These are phyloP conservation scores for Ganoderma lucidum DNA, from an alignment of 1,284 basidiomycete species.

Conservation along the genomic window DNA sequence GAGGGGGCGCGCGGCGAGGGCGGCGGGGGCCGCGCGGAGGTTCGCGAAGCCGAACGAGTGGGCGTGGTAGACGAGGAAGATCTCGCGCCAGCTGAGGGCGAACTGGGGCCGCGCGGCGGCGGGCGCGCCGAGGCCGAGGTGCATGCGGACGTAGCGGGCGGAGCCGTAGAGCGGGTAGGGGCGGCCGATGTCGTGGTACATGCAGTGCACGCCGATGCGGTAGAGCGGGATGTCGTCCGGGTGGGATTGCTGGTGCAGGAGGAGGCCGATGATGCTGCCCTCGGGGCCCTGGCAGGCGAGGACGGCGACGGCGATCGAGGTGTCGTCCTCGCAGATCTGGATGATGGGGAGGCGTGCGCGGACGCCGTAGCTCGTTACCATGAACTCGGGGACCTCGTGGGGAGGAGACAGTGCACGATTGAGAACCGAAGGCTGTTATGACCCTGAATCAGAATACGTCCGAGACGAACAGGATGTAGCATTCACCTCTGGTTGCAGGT, in stretches of 20 bases:
- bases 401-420: conserved; percentile 5
- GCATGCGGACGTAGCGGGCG: conserved; percentile 17
- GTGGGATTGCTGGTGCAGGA: conserved; percentile 15
- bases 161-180: conserved; percentile 19
- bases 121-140: background rate
- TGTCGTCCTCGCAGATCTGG: conserved; percentile 10
- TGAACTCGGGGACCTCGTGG: conserved; percentile 13
- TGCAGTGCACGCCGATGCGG: conserved; percentile 18
- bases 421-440: background rate
- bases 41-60: conserved; percentile 15
- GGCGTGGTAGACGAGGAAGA: conserved; percentile 18
- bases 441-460: background rate
- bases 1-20: conserved; percentile 12
- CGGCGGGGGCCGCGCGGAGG: background rate
- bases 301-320: conserved; percentile 9
- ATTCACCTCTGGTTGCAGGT: conserved; percentile 1
- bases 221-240: conserved; percentile 15
- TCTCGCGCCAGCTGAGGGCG: conserved; percentile 8
- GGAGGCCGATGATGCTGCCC: conserved; percentile 13
- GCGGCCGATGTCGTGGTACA: conserved; percentile 11
- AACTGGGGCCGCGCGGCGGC: background rate
- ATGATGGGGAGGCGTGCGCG: conserved; percentile 16
- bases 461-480: background rate
- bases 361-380: conserved; percentile 19
- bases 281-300: conserved; percentile 11